Evolutionary conservation across 2,329 filamentous ascomycete species (phyloP).

Genomic region (Scortechinia acanthostroma): DNA sequence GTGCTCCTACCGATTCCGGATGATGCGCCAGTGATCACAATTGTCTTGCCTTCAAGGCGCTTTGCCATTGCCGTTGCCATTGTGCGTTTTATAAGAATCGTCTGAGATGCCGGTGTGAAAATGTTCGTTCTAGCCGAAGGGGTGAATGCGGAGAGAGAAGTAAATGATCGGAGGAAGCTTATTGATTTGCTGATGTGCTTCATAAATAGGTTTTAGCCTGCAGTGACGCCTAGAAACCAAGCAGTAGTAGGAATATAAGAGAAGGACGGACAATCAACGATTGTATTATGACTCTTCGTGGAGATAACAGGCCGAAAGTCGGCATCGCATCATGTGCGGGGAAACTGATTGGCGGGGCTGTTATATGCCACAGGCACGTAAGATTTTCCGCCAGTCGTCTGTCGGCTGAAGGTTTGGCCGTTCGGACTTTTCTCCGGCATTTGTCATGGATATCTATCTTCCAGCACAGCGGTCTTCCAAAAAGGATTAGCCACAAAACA

Average conservation of each 20-base stretch:
- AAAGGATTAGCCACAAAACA: no score
- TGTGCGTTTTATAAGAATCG: slow-evolving; percentile 18
- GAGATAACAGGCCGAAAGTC: not conserved
- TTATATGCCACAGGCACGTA: no score
- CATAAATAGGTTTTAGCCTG: not conserved
- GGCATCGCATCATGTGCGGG: no score
- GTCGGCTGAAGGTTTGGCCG: not conserved
- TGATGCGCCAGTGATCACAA: slow-evolving; percentile 85
- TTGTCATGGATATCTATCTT: no score
- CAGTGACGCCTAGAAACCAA: not conserved
- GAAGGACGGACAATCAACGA: not conserved
- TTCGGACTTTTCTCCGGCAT: not conserved
- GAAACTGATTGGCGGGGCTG: not conserved
- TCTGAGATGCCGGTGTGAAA: not conserved
- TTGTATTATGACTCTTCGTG: not conserved
- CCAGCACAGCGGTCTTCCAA: no score
- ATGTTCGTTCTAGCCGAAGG: not conserved
- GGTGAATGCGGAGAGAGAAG: not conserved
- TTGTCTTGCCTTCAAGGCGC: slow-evolving; percentile 86
- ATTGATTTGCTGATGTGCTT: not conserved
- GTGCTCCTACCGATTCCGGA: slow-evolving; percentile 80
- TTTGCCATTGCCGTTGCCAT: slow-evolving; percentile 67
- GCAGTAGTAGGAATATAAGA: not conserved
- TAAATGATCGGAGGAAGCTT: not conserved
- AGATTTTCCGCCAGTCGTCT: no score